These are phyloP conservation scores for Ogataea naganishii DNA, from an alignment of 805 yeast species.

Conservation along the genomic window DNA sequence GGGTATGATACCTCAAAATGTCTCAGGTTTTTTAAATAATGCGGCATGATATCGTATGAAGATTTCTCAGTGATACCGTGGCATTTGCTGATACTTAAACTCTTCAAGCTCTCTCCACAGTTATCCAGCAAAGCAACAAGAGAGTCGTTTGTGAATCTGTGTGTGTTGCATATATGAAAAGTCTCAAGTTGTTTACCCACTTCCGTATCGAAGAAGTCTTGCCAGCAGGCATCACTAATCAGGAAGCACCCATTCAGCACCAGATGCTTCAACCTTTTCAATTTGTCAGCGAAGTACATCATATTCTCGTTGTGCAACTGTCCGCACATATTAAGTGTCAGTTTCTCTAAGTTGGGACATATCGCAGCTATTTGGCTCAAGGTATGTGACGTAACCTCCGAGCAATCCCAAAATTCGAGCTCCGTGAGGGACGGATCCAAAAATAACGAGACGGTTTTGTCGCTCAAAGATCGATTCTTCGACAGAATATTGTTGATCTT, in stretches of 20 bases:
- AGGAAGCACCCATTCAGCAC: slow-evolving; percentile 87
- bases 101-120: slow-evolving; percentile 48
- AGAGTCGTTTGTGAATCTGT: slow-evolving; percentile 66
- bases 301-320: slow-evolving; percentile 75
- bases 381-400: slow-evolving; percentile 59
- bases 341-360: slow-evolving; percentile 61
- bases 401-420: slow-evolving; percentile 89
- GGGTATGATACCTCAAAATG: slow-evolving; percentile 66
- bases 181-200: slow-evolving; percentile 45
- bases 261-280: slow-evolving; percentile 44
- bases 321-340: slow-evolving; percentile 88
- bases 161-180: slow-evolving; percentile 72
- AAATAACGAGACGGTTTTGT: slow-evolving; percentile 65
- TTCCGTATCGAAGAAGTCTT: slow-evolving; percentile 48
- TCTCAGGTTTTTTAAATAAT: slow-evolving; percentile 43
- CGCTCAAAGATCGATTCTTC: slow-evolving; percentile 71
- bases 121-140: slow-evolving; percentile 52
- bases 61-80: slow-evolving; percentile 60
- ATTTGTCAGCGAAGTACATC: slow-evolving; percentile 49
- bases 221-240: slow-evolving; percentile 73
- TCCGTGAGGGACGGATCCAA: slow-evolving; percentile 46
- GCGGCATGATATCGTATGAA: slow-evolving; percentile 58
- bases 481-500: slow-evolving; percentile 72
- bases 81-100: slow-evolving; percentile 54
- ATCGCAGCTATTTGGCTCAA: slow-evolving; percentile 62